Base-by-base conservation (phyloP, 108 stramenopile genomes). In the Aureococcus anophagefferens region DNA sequence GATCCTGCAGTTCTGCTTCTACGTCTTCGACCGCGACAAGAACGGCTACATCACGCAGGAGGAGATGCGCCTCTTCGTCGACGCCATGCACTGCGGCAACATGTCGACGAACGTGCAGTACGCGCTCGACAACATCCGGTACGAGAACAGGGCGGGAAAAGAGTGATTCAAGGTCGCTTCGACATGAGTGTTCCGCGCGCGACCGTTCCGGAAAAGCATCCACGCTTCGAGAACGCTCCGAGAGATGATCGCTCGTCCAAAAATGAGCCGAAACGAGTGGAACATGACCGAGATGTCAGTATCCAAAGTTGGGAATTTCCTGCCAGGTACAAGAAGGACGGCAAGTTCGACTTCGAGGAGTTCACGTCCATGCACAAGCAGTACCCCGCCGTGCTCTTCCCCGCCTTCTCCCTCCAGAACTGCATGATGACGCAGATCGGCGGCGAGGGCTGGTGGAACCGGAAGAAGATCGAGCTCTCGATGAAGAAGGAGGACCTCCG, bases 291-390 rank as follows among this genome's bases (percentile, higher is more conserved):
- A n/a, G n/a, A n/a, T n/a, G n/a, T n/a, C n/a, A n/a, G n/a, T n/a
- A n/a, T n/a, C n/a, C n/a, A n/a, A n/a, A n/a, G n/a, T n/a, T n/a
- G n/a, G n/a, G n/a, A n/a, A n/a, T n/a, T n/a, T n/a, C n/a, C n/a
- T n/a, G n/a, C n/a, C n/a, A n/a, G n/a, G n/a, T n/a, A n/a, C n/a
- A 62, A 68, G 13, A 5, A 14, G 32, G 67, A 74, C 67, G 73
- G 73, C 46, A 35, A 34, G 21, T 51, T 74, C 67, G 33, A 33
- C 33, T 74, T 74, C 36, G 73, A 74, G 7, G 73, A 74, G 67
- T 74, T 74, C 51, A 28, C 4, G 18, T 9, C 32, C 25, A 74
- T 74, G 65, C 44, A 74, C 62, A 30, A 32, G 0, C n/a, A 15
- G n/a, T 62, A 37, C 25, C 73, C 73, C 16, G 46, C 36, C 5